Evolutionary conservation across 1,139 yeast genomes (phyloP), one percentile per base, ranked within the genome.

Genomic region (Yamadazyma atmosphaerica): DNA sequence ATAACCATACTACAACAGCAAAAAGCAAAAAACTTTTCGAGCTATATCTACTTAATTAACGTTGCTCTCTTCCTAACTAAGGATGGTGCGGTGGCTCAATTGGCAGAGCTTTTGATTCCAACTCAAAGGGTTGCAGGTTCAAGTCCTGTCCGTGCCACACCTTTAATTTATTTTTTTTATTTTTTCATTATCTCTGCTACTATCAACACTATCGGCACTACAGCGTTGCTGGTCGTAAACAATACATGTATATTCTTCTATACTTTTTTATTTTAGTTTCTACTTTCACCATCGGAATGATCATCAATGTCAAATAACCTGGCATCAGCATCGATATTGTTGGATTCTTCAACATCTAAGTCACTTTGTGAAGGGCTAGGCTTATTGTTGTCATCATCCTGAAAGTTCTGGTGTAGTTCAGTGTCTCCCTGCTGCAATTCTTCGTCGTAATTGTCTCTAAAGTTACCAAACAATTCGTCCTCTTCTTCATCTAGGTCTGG

Each of bases 391-490:
- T 44, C 44, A 11, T 39, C 49, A 21, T 38, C 44, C n/a, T n/a
- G n/a, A 33, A 50, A 49, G 22, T 52, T 52, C 11, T 45, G 51
- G 28, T 50, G 40, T 39, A 40, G 33, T 19, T 50, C 49, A 6
- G 50, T 53, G 10, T 54, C 51, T 11, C 63, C 71, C 27, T 63
- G 65, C 39, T 62, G 65, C 24, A 66, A 50, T 39, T 77, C 83
- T 18, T 74, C 81, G 33, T 76, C 80, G 43, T 68, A 68, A 42
- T 71, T 61, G 42, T 74, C 73, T 38, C 65, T 62, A 49, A 65
- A 74, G 39, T 69, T 67, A 12, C 78, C 79, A 49, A 77, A 70
- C 35, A 77, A 61, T 47, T 73, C 80, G 29, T 68, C 74, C 40
- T 72, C 79, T 34, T 71, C 77, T 34, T 70, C 76, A 36, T 70